phyloP scores from a whole-genome alignment of 495 filamentous ascomycete genomes.

The Lepidopterella palustris region DNA sequence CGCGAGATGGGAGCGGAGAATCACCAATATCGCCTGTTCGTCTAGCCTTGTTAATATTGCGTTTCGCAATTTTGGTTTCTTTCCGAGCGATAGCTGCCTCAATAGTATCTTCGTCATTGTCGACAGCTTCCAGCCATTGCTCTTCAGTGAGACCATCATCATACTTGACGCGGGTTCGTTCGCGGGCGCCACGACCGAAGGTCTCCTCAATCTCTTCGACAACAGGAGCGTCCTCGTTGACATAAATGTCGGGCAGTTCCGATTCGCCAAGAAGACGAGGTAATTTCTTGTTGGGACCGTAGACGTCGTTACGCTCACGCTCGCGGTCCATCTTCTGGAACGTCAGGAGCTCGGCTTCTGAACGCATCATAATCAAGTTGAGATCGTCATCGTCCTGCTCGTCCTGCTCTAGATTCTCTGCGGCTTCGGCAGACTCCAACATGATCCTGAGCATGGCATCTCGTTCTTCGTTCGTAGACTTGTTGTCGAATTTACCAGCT shows the following conservation, averaged over 20 bases:
- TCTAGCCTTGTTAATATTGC: slow-evolving; percentile 68
- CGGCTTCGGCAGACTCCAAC: slow-evolving; percentile 79
- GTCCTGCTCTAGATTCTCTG: slow-evolving; percentile 77
- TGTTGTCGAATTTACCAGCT: slow-evolving; percentile 98
- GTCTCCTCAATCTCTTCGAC: slow-evolving; percentile 66
- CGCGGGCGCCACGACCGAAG: slow-evolving; percentile 83
- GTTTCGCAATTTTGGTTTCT: slow-evolving; percentile 70
- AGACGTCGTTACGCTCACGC: slow-evolving; percentile 53
- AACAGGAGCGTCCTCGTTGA: slow-evolving; percentile 78
- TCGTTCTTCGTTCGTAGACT: slow-evolving; percentile 96
- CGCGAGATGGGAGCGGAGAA: slow-evolving; percentile 68
- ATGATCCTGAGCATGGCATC: slow-evolving; percentile 90
- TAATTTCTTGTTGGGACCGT: slow-evolving; percentile 63
- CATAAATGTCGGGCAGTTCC: slow-evolving; percentile 90
- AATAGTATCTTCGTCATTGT: slow-evolving; percentile 89
- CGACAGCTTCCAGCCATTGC: slow-evolving; percentile 91
- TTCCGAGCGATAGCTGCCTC: slow-evolving; percentile 91
- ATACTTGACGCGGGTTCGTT: slow-evolving; percentile 87
- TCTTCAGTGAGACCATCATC: slow-evolving; percentile 97
- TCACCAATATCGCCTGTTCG: slow-evolving; percentile 51
- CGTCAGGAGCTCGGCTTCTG: slow-evolving; percentile 36
- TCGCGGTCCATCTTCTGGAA: slow-evolving; percentile 63
- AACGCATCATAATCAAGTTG: slow-evolving; percentile 59
- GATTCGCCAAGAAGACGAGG: slow-evolving; percentile 80
- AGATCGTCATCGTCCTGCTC: slow-evolving; percentile 92